Conservation (phyloP, 495 filamentous ascomycete species). For the Talaromyces adpressus region DNA sequence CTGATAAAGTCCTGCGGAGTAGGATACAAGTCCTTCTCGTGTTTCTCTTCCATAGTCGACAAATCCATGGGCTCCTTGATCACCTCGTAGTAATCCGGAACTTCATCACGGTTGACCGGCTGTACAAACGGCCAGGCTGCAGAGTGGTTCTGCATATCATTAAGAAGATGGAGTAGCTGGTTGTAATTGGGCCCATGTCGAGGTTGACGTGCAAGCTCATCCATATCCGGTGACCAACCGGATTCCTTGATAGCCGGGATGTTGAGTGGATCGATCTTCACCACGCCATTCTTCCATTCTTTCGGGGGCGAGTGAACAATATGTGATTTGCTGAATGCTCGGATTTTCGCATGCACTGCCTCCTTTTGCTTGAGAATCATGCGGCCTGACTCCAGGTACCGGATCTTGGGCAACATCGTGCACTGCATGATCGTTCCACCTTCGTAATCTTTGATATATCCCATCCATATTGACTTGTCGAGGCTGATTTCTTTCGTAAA, state of each 20-base stretch:
- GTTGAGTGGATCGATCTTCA: constrained; percentile 70
- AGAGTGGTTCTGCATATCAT: constrained; percentile 89
- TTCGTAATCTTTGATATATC: constrained; percentile 99
- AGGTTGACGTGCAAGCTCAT: constrained; percentile 91
- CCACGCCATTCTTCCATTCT: constrained; percentile 66
- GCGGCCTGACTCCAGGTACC: constrained; percentile 87
- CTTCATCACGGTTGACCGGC: constrained; percentile 91
- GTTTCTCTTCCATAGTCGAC: constrained; percentile 89
- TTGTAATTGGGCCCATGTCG: constrained; percentile 96
- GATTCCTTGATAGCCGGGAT: constrained; percentile 81
- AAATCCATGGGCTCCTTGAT: constrained; percentile 98
- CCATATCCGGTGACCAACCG: constrained; percentile 96
- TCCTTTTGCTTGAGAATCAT: constrained; percentile 98
- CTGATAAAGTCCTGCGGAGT: constrained; percentile 89
- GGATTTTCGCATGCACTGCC: constrained; percentile 86
- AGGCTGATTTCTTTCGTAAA: constrained; percentile 98
- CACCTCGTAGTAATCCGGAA: constrained; percentile 95
- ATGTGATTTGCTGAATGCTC: constrained; percentile 82
- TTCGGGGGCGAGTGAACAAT: constrained; percentile 78
- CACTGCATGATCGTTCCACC: constrained; percentile 99
- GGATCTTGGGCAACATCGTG: constrained; percentile 89
- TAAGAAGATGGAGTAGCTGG: constrained; percentile 83
- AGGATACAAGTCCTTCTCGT: constrained; percentile 87
- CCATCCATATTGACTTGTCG: constrained; percentile 90
- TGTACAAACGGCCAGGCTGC: constrained; percentile 91